These are phyloP conservation scores for Trichoderma sp. DNA, from an alignment of 2,329 filamentous ascomycete genomes.

Conservation along the genomic window DNA sequence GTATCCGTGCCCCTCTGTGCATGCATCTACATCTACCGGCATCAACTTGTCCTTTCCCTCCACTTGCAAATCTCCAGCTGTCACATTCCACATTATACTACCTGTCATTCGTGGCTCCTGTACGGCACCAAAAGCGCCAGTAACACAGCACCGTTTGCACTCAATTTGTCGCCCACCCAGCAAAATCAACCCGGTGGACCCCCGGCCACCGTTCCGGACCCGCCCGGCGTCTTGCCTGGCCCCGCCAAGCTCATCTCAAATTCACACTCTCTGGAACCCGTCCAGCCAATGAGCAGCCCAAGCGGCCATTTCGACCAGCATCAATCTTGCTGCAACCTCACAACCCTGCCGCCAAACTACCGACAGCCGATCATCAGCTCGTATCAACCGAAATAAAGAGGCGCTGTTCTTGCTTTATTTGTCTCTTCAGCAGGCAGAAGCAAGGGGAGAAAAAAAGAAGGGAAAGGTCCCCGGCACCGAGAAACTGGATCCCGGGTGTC, in stretches of 20 bases:
- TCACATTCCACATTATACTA: too few species aligned
- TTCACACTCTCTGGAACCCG: not conserved
- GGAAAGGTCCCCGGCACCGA: not conserved
- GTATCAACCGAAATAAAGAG: slow-evolving; percentile 6
- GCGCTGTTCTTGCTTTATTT: not conserved
- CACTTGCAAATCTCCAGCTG: too few species aligned
- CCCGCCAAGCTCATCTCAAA: not conserved
- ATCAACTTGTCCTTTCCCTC: too few species aligned
- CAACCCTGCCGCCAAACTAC: not conserved
- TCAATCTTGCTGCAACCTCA: not conserved
- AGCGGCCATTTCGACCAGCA: not conserved
- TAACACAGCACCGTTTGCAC: not conserved
- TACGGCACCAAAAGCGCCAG: not conserved
- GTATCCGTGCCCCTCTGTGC: not conserved
- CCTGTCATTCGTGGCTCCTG: too few species aligned
- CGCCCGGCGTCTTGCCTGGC: not conserved
- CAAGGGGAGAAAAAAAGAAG: not conserved
- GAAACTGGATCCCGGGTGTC: not conserved
- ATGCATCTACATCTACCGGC: too few species aligned
- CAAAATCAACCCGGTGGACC: not conserved
- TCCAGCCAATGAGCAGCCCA: not conserved
- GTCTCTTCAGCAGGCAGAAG: not conserved
- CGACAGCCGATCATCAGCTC: slow-evolving; percentile 7
- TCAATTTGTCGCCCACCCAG: not conserved
- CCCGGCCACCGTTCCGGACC: slow-evolving; percentile 11